A percentile compares a stretch with the other conserved stretches of the same genome.
These are phyloP conservation scores for Phaeosphaeriaceae sp. DNA, from an alignment of 2,329 filamentous ascomycete species.

Conservation along the genomic window DNA sequence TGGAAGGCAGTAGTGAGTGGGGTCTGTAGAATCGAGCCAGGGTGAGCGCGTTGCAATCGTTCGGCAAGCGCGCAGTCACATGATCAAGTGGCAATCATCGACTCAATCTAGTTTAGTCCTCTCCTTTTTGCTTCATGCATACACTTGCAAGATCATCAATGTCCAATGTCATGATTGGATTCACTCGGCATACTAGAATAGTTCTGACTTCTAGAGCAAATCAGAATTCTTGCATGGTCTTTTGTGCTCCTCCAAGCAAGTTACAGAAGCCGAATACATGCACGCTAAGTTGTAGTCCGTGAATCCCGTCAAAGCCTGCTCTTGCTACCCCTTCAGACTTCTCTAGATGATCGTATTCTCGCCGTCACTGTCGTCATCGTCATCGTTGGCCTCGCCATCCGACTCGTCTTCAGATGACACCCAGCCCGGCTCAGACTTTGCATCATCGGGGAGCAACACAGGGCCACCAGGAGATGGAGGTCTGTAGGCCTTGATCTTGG, in stretches of 20 bases:
- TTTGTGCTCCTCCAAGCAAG: neutral
- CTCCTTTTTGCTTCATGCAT: neutral
- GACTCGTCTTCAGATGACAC: constrained; percentile 6
- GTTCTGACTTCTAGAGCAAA: neutral
- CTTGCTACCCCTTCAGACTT: neutral
- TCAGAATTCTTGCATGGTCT: neutral
- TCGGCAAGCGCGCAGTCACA: constrained; percentile 33
- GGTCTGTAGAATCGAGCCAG: neutral
- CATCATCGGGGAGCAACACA: constrained; percentile 17
- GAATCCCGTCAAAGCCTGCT: neutral
- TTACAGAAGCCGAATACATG: neutral
- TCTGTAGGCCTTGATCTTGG: constrained; percentile 29
- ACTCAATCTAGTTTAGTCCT: constrained; percentile 10
- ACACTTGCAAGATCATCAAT: neutral
- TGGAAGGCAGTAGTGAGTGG: neutral
- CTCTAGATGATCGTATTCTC: constrained; percentile 41
- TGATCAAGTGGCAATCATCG: constrained; percentile 36
- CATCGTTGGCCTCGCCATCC: constrained; percentile 25
- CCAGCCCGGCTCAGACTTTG: constrained; percentile 5
- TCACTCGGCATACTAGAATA: neutral
- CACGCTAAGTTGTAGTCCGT: neutral
- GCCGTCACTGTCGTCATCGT: constrained; percentile 46
- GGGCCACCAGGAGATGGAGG: neutral
- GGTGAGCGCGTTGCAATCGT: neutral
- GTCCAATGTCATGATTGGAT: neutral